Evolutionary conservation across 2,329 filamentous ascomycete genomes (phyloP), one percentile per base, ranked within the genome.

Genomic region (Apiospora koreana): DNA sequence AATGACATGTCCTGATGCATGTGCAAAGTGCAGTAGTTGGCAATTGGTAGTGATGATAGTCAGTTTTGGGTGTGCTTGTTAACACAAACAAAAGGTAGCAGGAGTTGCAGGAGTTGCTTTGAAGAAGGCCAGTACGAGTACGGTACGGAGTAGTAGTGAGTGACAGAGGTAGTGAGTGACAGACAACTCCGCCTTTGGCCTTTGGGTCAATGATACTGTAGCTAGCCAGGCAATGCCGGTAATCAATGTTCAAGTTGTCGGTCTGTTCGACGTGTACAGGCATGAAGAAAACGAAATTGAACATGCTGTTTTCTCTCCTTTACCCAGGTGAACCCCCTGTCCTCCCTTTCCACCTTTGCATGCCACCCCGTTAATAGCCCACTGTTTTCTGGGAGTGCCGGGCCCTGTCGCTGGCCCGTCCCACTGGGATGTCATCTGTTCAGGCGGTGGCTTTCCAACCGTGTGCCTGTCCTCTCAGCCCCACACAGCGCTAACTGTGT

Each of bases 341-440:
- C 38, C 54, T n/a, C n/a, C n/a, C n/a, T n/a, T n/a, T n/a, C n/a
- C n/a, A n/a, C 54, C 54, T 38, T 62, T 35, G 16, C 54, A 62
- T 38, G 28, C 31, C 35, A n/a, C 54, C 54, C 54, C 54, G 54
- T n/a, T 62, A 62, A n/a, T 62, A 35, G 54, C 54, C 54, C 54
- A 62, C 54, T 62, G 21, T 62, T 62, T 35, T n/a, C n/a, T 38
- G 21, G 31, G 35, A 62, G 54, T 62, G 54, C 54, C 54, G 54
- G 54, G 54, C 54, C 31, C 54, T 62, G 31, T 38, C 3, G 54
- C 54, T 62, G 54, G 54, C 54, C 54, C 54, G 28, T 35, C 31
- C 54, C 54, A 62, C 54, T 62, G 54, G 54, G 54, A 12, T 62
- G 31, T 62, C 54, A 62, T 62, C 46, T 50, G 54, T 62, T 38